Evolutionary conservation across 2,329 filamentous ascomycete species (phyloP).

Genomic region (Penicillium sp.): DNA sequence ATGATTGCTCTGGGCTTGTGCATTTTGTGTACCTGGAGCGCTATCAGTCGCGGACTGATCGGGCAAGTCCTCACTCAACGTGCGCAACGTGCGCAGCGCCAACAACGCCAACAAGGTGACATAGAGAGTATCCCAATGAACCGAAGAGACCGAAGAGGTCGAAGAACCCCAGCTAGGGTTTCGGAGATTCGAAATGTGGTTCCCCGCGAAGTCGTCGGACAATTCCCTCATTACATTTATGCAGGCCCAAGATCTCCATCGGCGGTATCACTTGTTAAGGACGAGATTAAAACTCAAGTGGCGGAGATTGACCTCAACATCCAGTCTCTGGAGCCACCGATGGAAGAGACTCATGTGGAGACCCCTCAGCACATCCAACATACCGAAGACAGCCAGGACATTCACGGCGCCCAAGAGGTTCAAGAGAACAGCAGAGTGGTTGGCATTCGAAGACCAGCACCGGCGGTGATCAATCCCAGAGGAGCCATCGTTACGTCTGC

Average conservation of each 20-base stretch:
- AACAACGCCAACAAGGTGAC: too few species aligned
- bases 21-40: constrained; percentile 42
- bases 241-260: constrained; percentile 36
- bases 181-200: constrained; percentile 66
- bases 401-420: not conserved
- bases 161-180: too few species aligned
- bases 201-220: constrained; percentile 68
- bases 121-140: too few species aligned
- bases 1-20: constrained; percentile 68
- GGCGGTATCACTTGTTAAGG: constrained; percentile 4
- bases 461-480: constrained; percentile 14
- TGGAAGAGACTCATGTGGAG: not conserved
- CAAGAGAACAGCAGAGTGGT: not conserved
- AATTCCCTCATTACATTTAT: constrained; percentile 79
- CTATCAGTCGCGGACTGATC: too few species aligned
- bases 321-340: not conserved
- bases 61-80: too few species aligned
- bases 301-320: constrained; percentile 5
- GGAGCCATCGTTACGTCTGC: constrained; percentile 1
- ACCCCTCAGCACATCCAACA: not conserved
- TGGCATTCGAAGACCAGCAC: constrained; percentile 13
- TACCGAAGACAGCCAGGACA: not conserved
- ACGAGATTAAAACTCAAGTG: constrained; percentile 1
- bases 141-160: too few species aligned
- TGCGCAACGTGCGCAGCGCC: too few species aligned